Percentiles rank a stretch among this genome's conserved stretches.
Evolutionary conservation across 768 basidiomycete genomes (phyloP).

Genomic region (Coprinopsis cinerea): DNA sequence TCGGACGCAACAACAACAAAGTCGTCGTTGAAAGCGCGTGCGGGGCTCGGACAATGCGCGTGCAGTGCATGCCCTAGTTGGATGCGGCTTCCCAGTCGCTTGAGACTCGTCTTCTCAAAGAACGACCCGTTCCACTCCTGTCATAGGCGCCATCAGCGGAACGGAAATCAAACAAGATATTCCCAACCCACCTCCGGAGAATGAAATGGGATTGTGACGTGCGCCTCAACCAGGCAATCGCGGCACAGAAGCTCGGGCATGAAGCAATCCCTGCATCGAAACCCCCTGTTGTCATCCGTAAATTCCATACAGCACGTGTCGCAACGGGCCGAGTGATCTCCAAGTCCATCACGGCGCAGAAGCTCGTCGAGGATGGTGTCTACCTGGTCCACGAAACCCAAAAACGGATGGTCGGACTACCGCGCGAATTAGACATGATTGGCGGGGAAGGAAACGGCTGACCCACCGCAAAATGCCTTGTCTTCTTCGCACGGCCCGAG

Average conservation of each 20-base stretch:
- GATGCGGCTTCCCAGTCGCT: slow-evolving; percentile 8
- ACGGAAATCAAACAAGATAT: background rate
- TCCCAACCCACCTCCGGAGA: slow-evolving; percentile 16
- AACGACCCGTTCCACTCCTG: slow-evolving; percentile 19
- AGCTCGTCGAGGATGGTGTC: slow-evolving; percentile 9
- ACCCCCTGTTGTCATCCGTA: background rate
- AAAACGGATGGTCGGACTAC: slow-evolving; percentile 9
- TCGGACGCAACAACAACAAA: slow-evolving; percentile 22
- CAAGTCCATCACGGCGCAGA: slow-evolving; percentile 11
- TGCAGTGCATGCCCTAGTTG: slow-evolving; percentile 17
- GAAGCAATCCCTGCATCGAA: slow-evolving; percentile 16
- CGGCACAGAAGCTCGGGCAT: slow-evolving; percentile 6
- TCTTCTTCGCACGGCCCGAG: background rate
- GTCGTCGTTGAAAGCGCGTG: slow-evolving; percentile 11
- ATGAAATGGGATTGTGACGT: slow-evolving; percentile 15
- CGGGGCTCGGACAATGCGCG: slow-evolving; percentile 14
- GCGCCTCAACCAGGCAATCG: slow-evolving; percentile 9
- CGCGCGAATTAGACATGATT: background rate
- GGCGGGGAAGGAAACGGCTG: too few species aligned
- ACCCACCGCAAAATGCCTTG: background rate
- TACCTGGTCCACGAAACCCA: slow-evolving; percentile 4
- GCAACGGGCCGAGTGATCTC: background rate
- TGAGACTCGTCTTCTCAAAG: slow-evolving; percentile 7
- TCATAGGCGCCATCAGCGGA: background rate
- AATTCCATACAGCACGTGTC: background rate